Evolutionary conservation across 192 early-diverging fungal species (phyloP), one percentile per base, ranked within the genome.

Genomic region (Rhizoclosmatium globosum): DNA sequence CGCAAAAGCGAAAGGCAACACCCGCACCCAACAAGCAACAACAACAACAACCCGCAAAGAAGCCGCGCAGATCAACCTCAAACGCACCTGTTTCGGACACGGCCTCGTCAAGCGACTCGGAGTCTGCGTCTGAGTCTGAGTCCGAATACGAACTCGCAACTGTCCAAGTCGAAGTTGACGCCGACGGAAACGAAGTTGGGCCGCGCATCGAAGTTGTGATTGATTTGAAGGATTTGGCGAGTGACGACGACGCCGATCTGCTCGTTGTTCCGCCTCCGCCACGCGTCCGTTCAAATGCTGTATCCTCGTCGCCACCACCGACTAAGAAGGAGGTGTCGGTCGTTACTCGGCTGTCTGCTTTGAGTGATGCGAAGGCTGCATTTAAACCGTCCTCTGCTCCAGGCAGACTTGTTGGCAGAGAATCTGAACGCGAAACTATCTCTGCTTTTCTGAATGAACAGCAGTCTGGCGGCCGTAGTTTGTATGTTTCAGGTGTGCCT

Each of bases 401-500:
- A 2, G 80, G 82, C 15, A 85, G 88, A 17, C 82, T 94, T 1
- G 88, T 94, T 59, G 93, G 94, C 3, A 87, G 94, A 21, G 83
- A 77, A 4, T 64, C 62, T 4, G 94, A 95, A 79, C 79, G 91
- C 19, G 61, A 74, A 17, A 81, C 60, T 0, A 85, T 94, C 21
- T 71, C 47, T 1, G 38, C 68, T 2, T 95, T 95, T 74, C 86
- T 87, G 77, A 57, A 82, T 13, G 86, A 91, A 50, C 88, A 90
- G 11, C 31, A 90, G 48, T 21, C 17, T 13, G 53, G 17, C 23
- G 47, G 69, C n/a, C 71, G 76, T 21, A 68, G 82, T 13, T 53
- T 88, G 13, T 99, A 98, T 81, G 91, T 98, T 17, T 93, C 94
- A 4, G 97, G 97, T 1, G 90, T 89, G 57, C 97, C 97, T 0